Base-by-base conservation (phyloP, 1,139 yeast genomes). In the Hanseniaspora uvarum region DNA sequence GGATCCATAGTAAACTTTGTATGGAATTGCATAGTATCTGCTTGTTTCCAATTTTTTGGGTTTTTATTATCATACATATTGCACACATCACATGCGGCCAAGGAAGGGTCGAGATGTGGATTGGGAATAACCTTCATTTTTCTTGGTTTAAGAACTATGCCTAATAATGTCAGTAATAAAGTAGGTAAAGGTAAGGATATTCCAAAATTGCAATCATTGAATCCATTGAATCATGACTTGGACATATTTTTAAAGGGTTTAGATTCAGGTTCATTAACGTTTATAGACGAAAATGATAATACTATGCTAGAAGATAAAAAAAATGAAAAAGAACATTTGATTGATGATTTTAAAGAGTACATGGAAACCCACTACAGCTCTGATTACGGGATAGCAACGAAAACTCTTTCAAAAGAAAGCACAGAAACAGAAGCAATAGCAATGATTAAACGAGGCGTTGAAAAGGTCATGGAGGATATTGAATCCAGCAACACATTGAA, bases 21-120 rank as follows among this genome's bases (percentile, higher is more conserved):
- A 4, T 92, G 98, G 97, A 89, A 89, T 69, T 77, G 81, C 61
- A 75, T 88, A 63, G 94, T 92, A 1, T 81, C 95, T 19, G 77
- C 87, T 14, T 86, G 95, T 41, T 92, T 92, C 71, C 96, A 92
- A 68, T 86, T 86, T 65, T 83, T 92, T 38, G 99, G 98, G 6
- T 94, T 94, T 68, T 75, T 92, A 52, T 74, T 92, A 55, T 89
- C 98, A 24, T 92, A 89, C 66, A 72, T 92, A 50, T 72, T 94
- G 55, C 98, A 92, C 69, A 89, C 98, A 1, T 86, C 96, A 1
- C 98, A 92, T 65, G 97, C 97, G 6, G 96, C 97, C 5, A 87
- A 87, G 64, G 92, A 89, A 62, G 99, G 99, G 7, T 83, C 97
- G 1, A 74, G 96, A 57, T 86, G 92, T 14, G 99, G 99, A 0